phyloP scores from a whole-genome alignment of 164 flowering plant genomes.

The Macadamia tetraphylla region DNA sequence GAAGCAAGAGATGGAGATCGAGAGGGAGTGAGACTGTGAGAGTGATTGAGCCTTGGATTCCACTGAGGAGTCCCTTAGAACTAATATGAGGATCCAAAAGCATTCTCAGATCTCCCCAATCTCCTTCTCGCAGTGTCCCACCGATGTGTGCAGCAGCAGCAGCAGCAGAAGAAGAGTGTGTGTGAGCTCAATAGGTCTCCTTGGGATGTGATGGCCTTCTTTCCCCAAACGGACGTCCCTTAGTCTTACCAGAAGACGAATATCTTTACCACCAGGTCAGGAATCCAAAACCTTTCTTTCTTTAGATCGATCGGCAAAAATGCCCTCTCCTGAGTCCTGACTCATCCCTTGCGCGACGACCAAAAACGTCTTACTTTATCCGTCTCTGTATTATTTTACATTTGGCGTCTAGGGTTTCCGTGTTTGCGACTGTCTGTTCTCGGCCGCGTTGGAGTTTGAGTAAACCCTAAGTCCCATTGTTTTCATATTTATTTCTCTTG shows the following conservation, averaged over 20 bases:
- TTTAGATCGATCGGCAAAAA: constrained; percentile 6
- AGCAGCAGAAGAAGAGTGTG: constrained; percentile 1
- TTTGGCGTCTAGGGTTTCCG: constrained; percentile 14
- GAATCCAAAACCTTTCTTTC: neutral
- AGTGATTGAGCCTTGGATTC: neutral
- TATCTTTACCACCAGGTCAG: constrained; percentile 5
- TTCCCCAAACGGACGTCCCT: constrained; percentile 8
- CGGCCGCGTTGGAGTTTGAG: neutral
- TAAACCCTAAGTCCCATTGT: constrained; percentile 20
- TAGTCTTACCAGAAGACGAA: neutral
- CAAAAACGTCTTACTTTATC: neutral
- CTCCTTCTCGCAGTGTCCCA: neutral
- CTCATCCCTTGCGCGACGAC: no score
- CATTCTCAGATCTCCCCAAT: constrained; percentile 2
- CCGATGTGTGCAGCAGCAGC: neutral
- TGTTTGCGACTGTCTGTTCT: constrained; percentile 1
- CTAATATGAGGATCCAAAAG: constrained; percentile 22
- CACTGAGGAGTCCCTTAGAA: neutral
- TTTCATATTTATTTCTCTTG: constrained; percentile 6
- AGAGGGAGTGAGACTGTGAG: no score
- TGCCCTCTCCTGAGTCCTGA: constrained; percentile 1
- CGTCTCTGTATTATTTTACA: neutral
- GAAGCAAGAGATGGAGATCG: neutral
- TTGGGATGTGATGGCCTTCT: constrained; percentile 50
- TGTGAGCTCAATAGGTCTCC: constrained; percentile 56